These are phyloP conservation scores for Warburgia ugandensis DNA, from an alignment of 164 flowering plant species.

Conservation along the genomic window DNA sequence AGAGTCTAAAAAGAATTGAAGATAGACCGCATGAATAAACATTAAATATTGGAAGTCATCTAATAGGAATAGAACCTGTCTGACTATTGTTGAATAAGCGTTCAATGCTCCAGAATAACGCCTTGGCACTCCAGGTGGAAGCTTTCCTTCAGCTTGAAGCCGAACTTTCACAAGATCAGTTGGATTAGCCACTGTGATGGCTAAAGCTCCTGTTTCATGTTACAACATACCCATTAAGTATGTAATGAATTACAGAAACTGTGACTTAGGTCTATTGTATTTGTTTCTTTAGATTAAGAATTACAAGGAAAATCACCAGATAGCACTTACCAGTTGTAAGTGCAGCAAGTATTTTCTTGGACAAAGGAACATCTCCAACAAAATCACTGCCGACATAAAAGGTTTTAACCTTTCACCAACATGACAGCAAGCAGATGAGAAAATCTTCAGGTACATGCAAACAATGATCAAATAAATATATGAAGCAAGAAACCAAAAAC, in stretches of 20 bases:
- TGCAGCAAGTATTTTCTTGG: conserved; percentile 77
- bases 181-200: conserved; percentile 85
- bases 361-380: conserved; percentile 63
- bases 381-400: conserved; percentile 58
- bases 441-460: background rate
- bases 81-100: conserved; percentile 76
- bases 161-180: conserved; percentile 97
- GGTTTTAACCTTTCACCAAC: conserved; percentile 46
- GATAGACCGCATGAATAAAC: background rate
- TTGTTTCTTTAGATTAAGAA: background rate
- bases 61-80: conserved; percentile 41
- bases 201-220: conserved; percentile 68
- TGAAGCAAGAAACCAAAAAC: conserved; percentile 16
- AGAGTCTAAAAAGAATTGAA: conserved; percentile 8
- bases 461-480: background rate
- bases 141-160: conserved; percentile 92
- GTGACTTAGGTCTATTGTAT: too few relatives aligned
- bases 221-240: conserved; percentile 5
- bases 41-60: background rate
- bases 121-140: conserved; percentile 74
- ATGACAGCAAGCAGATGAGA: background rate
- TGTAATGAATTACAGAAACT: too few relatives aligned
- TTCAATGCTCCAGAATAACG: conserved; percentile 79
- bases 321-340: conserved; percentile 63
- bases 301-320: background rate